Percentiles rank a stretch among this genome's conserved stretches.
These are phyloP conservation scores for Wickerhamomyces chambardii DNA, from an alignment of 805 yeast species.

Conservation along the genomic window DNA sequence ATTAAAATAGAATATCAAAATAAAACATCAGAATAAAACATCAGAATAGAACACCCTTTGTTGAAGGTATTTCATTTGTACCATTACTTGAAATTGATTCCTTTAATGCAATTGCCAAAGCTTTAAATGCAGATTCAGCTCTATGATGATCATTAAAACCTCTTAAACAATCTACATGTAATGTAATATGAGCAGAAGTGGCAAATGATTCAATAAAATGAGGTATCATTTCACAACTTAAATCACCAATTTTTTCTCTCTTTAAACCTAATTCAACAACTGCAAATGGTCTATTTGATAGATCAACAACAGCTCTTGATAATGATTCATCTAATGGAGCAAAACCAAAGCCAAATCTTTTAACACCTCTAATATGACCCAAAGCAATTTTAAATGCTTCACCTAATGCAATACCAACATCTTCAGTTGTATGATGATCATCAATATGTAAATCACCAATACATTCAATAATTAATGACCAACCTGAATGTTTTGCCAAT, in stretches of 20 bases:
- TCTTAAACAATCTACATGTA: slow-evolving; percentile 90
- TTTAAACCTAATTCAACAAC: slow-evolving; percentile 83
- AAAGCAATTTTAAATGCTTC: slow-evolving; percentile 82
- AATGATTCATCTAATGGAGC: slow-evolving; percentile 97
- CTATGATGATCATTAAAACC: slow-evolving; percentile 96
- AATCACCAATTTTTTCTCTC: slow-evolving; percentile 89
- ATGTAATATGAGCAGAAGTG: slow-evolving; percentile 79
- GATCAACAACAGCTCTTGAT: slow-evolving; percentile 91
- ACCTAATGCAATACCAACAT: slow-evolving; percentile 89
- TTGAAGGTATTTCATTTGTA: slow-evolving; percentile 85
- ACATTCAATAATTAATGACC: slow-evolving; percentile 88
- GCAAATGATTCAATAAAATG: slow-evolving; percentile 94
- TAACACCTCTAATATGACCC: slow-evolving; percentile 84
- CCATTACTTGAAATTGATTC: slow-evolving; percentile 84
- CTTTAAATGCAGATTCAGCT: slow-evolving; percentile 94
- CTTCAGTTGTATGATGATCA: slow-evolving; percentile 96
- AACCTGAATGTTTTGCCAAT: slow-evolving; percentile 91
- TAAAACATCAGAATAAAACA: too few relatives aligned
- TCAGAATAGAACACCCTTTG: slow-evolving; percentile 86
- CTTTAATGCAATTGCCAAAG: slow-evolving; percentile 84
- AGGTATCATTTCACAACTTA: slow-evolving; percentile 96
- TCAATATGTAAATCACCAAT: slow-evolving; percentile 93
- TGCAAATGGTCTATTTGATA: slow-evolving; percentile 89
- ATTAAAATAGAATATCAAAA: too few relatives aligned
- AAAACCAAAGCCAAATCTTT: slow-evolving; percentile 86